phyloP scores from a whole-genome alignment of 202 grass and related monocot species.

The Digitaria exilis region DNA sequence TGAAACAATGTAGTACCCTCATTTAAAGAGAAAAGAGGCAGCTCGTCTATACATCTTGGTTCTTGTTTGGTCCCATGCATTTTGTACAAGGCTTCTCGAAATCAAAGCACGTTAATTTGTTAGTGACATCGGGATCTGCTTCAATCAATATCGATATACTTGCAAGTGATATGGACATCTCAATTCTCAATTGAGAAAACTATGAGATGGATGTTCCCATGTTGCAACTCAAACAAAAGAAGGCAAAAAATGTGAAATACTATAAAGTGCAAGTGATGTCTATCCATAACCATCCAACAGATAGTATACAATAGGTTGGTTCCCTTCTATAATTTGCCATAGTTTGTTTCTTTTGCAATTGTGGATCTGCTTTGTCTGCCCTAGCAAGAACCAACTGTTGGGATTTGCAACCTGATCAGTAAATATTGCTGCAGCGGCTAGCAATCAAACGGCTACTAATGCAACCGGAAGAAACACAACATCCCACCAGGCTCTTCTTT shows the following conservation, averaged over 20 bases:
- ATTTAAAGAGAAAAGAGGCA: neutral
- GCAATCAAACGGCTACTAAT: no score
- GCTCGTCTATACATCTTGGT: neutral
- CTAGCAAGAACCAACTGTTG: neutral
- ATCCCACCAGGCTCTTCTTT: no score
- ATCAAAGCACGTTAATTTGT: neutral
- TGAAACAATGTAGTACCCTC: neutral
- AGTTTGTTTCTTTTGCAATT: neutral
- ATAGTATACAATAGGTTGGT: neutral
- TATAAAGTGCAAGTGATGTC: neutral
- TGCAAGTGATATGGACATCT: neutral
- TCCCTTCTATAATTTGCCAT: neutral
- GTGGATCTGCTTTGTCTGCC: neutral
- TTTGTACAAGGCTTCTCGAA: neutral
- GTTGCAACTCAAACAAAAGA: neutral
- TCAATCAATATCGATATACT: conserved; percentile 3
- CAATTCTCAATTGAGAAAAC: neutral
- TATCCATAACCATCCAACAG: neutral
- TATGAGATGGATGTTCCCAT: neutral
- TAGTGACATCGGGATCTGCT: conserved; percentile 7
- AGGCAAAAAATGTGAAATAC: neutral
- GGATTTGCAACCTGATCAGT: no score
- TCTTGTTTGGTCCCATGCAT: neutral
- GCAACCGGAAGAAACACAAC: no score
- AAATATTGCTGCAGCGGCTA: no score